Evolutionary conservation across 2,329 filamentous ascomycete genomes (phyloP), one percentile per base, ranked within the genome.

Genomic region (Anisogramma anomala): DNA sequence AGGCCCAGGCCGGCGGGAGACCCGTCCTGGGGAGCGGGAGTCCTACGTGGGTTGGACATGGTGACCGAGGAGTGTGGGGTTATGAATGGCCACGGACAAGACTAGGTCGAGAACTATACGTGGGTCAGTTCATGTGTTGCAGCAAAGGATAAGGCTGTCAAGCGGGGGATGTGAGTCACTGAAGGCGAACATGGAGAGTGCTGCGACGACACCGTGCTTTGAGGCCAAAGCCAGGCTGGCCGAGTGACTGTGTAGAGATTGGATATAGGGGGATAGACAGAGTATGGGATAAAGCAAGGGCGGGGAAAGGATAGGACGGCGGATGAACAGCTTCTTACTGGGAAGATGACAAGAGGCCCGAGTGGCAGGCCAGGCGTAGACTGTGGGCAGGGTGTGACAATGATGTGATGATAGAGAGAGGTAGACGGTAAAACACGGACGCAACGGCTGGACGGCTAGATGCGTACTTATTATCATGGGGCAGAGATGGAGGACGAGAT

Each of bases 1-100:
- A 71, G 59, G 48, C 57, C 60, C 52, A 71, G 55, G 52, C 55
- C 62, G 58, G 61, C 54, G 54, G 55, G 55, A 56, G 58, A 61
- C 48, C 62, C 56, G 46, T 60, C 61, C 48, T 61, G 54, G 52
- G 60, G 62, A 64, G 65, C 59, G 57, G 62, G 59, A 40, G 58
- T 58, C 48, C 56, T 57, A 49, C 58, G 60, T 27, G 61, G 61
- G 48, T 50, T 53, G 51, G 55, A 55, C 62, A 58, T 56, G 47
- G 49, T 53, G 46, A 26, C 46, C 37, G 48, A 39, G 40, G 41
- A 9, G 45, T 48, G 52, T 49, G 52, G 22, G 52, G 49, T 4
- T 32, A 15, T 14, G 17, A 51, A 50, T 42, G 47, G 41, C 36
- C 41, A 39, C 42, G 39, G 37, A 43, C 45, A 33, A 17, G 32